Evolutionary conservation across 352 stramenopile genomes (phyloP), one percentile per base, ranked within the genome.

Genomic region (Phytopythium kandeliae): DNA sequence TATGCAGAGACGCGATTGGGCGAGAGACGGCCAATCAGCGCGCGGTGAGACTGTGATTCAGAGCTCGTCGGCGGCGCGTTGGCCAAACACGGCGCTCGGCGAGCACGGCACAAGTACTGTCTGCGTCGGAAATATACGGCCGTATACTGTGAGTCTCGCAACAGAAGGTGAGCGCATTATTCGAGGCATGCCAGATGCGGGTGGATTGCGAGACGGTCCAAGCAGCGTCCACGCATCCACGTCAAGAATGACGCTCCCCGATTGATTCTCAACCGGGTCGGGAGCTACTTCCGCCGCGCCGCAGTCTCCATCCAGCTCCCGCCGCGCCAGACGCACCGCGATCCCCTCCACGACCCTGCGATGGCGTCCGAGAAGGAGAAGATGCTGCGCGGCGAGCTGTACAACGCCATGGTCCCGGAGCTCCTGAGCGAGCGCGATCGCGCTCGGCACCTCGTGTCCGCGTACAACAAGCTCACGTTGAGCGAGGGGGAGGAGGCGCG

Each of bases 381-480:
- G 61, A 89, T 86, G 74, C 49, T 89, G 41, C 58, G 58, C 11
- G 72, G 72, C 8, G 72, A 89, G 50, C 64, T 84, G 28, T 86
- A 86, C 74, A 54, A 72, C 42, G 48, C 45, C 17, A 37, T 57
- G n/a, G 73, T 74, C 49, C 36, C 45, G 15, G 49, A 64, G 55
- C 69, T 89, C 22, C 50, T 75, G 22, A 36, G 52, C 9, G 73
- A 80, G 17, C 78, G 74, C 17, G 47, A 59, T 28, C 56, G 47
- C 7, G 55, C 72, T 16, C 63, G 72, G 13, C 55, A 54, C 21
- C 45, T 82, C 24, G 51, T 78, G 7, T 60, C 66, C 43, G 49
- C 54, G 48, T 82, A 74, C 63, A 86, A 86, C 60, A 58, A 71
- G 21, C 35, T 65, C 11, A 56, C 61, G 4, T 48, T 44, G 13